Evolutionary conservation across 257 asterid genomes (phyloP).

Genomic region (Fraxinus pennsylvanica): DNA sequence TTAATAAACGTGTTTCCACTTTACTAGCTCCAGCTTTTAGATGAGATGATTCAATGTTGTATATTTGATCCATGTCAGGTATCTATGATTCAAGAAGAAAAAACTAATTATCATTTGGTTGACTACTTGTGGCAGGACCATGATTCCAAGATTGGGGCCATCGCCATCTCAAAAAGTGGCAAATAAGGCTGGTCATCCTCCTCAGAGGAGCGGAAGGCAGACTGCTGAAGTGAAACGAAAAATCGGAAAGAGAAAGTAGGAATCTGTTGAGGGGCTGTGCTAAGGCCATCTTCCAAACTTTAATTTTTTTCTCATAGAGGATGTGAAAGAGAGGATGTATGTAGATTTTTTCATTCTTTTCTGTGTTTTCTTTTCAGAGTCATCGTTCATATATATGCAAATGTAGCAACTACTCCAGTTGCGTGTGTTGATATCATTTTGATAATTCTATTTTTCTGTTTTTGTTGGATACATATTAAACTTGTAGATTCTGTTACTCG

Average conservation of each 20-base stretch:
- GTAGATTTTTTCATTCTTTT: slow-evolving; percentile 19
- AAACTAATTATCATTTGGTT: background rate
- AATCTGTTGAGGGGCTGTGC: background rate
- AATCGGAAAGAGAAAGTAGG: slow-evolving; percentile 63
- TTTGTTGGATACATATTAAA: slow-evolving; percentile 26
- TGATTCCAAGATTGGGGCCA: slow-evolving; percentile 59
- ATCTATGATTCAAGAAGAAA: background rate
- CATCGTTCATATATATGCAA: slow-evolving; percentile 28
- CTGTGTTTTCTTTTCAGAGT: slow-evolving; percentile 1
- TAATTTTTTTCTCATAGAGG: slow-evolving; percentile 11
- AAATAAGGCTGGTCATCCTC: slow-evolving; percentile 46
- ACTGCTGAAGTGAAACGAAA: slow-evolving; percentile 62
- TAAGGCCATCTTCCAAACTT: slow-evolving; percentile 24
- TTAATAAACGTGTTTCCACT: background rate
- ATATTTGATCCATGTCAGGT: background rate
- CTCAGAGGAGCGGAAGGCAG: slow-evolving; percentile 53
- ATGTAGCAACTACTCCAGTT: slow-evolving; percentile 59
- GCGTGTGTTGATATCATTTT: slow-evolving; percentile 42
- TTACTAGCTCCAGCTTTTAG: background rate
- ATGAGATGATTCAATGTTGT: background rate
- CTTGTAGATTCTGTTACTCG: slow-evolving; percentile 29
- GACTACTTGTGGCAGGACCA: slow-evolving; percentile 47
- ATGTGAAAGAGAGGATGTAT: slow-evolving; percentile 34
- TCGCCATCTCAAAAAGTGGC: slow-evolving; percentile 65
- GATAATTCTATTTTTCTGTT: slow-evolving; percentile 8